Conservation (phyloP, 768 basidiomycete species). For the Rubroboletus satanas region DNA sequence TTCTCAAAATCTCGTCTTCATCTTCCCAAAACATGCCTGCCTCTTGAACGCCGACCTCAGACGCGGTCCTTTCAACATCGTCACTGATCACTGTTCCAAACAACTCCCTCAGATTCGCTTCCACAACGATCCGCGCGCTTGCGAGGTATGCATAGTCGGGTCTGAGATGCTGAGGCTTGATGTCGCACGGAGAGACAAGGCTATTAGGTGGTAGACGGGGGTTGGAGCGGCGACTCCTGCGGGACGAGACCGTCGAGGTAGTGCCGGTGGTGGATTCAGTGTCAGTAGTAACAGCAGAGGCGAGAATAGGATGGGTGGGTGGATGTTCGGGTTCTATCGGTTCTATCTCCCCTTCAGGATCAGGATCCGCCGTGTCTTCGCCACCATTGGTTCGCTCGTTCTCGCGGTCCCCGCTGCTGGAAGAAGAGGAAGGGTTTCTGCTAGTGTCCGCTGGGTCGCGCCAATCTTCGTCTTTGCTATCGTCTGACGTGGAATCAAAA, state of each 20-base stretch:
- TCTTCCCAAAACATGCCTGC: slow-evolving; percentile 29
- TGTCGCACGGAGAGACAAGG: slow-evolving; percentile 16
- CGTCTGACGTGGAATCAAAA: slow-evolving; percentile 10
- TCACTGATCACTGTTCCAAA: slow-evolving; percentile 12
- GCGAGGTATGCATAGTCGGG: slow-evolving; percentile 53
- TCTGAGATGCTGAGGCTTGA: slow-evolving; percentile 30
- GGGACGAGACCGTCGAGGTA: slow-evolving; percentile 4
- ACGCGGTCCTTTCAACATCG: background rate
- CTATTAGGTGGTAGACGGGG: slow-evolving; percentile 14
- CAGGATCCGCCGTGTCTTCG: background rate
- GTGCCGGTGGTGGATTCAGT: background rate
- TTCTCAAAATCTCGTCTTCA: slow-evolving; percentile 18
- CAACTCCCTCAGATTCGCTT: slow-evolving; percentile 46
- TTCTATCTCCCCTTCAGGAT: slow-evolving; percentile 8
- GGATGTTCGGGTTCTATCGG: slow-evolving; percentile 3
- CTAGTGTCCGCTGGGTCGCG: slow-evolving; percentile 1
- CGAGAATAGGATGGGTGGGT: slow-evolving; percentile 10
- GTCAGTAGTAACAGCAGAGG: background rate
- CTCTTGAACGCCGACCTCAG: background rate
- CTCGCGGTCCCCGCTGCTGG: background rate
- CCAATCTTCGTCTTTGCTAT: slow-evolving; percentile 24
- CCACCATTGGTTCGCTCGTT: background rate
- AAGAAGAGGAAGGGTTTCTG: background rate
- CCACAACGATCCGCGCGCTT: slow-evolving; percentile 47
- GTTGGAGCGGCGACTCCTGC: slow-evolving; percentile 18